Conservation (phyloP, 495 filamentous ascomycete genomes). For the Neurospora sp. region DNA sequence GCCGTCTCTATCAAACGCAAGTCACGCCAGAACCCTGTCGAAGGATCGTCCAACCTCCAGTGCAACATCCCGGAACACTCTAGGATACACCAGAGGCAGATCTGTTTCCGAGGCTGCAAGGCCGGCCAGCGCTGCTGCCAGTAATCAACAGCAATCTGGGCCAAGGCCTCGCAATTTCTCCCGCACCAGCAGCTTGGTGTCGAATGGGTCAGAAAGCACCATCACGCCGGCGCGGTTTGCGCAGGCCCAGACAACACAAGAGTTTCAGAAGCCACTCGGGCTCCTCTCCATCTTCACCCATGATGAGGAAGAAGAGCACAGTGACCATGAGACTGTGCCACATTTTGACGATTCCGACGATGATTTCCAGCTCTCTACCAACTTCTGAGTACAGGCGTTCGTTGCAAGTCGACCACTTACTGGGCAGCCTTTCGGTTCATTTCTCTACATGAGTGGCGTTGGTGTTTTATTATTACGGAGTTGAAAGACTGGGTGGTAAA, state of each 20-base stretch:
- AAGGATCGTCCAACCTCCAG: conserved; percentile 46
- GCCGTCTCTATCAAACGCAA: conserved; percentile 27
- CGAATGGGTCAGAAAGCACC: conserved; percentile 35
- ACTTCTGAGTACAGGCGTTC: conserved; percentile 17
- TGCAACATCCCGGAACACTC: conserved; percentile 59
- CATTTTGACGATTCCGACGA: conserved; percentile 23
- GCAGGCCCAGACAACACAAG: conserved; percentile 17
- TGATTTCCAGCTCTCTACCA: conserved; percentile 31
- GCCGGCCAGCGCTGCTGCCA: conserved; percentile 9
- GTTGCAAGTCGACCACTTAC: neutral
- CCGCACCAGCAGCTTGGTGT: conserved; percentile 30
- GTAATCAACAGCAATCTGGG: conserved; percentile 3
- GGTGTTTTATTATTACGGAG: neutral
- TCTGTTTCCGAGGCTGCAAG: conserved; percentile 41
- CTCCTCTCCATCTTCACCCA: conserved; percentile 37
- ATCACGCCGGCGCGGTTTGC: conserved; percentile 40
- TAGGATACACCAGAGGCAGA: conserved; percentile 74
- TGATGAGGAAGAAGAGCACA: conserved; percentile 25
- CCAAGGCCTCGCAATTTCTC: conserved; percentile 14
- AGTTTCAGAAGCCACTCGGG: conserved; percentile 24
- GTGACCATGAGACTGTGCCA: conserved; percentile 9
- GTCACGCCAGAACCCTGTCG: conserved; percentile 31
- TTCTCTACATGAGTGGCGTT: neutral
- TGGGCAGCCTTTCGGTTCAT: neutral
- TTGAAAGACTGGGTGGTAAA: neutral